Conservation (phyloP, 176 grass and related monocot species). For the Ensete ventricosum region DNA sequence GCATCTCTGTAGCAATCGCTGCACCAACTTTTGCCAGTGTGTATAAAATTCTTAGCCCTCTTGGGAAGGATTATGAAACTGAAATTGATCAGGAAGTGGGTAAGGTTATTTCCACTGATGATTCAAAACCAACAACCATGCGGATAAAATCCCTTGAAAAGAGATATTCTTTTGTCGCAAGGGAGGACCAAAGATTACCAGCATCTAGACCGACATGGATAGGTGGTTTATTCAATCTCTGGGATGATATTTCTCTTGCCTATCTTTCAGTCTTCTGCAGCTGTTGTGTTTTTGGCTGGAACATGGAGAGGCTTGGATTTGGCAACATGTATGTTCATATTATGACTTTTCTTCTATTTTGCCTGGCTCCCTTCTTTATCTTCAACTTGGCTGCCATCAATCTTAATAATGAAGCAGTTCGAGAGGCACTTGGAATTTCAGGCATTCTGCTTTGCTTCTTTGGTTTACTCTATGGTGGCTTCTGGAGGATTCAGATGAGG, state of each 20-base stretch:
- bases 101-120: background rate
- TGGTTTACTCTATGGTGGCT: conserved; percentile 68
- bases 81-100: conserved; percentile 31
- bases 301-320: conserved; percentile 48
- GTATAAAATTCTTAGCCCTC: conserved; percentile 64
- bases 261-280: conserved; percentile 70
- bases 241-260: conserved; percentile 65
- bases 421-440: conserved; percentile 37
- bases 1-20: conserved; percentile 38
- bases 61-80: conserved; percentile 58
- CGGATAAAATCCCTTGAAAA: conserved; percentile 34
- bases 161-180: conserved; percentile 33
- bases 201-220: conserved; percentile 29
- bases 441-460: conserved; percentile 51
- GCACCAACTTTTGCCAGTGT: conserved; percentile 48
- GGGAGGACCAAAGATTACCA: background rate
- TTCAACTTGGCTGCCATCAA: conserved; percentile 71
- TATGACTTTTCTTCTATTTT: conserved; percentile 60
- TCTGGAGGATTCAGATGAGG: conserved; percentile 88
- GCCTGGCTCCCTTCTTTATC: conserved; percentile 74
- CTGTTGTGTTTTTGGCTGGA: conserved; percentile 85
- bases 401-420: conserved; percentile 39
- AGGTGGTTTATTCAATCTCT: conserved; percentile 40
- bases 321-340: conserved; percentile 80
- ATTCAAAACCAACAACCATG: background rate